phyloP scores from a whole-genome alignment of 345 rosid genomes.

The Salix arbutifolia region DNA sequence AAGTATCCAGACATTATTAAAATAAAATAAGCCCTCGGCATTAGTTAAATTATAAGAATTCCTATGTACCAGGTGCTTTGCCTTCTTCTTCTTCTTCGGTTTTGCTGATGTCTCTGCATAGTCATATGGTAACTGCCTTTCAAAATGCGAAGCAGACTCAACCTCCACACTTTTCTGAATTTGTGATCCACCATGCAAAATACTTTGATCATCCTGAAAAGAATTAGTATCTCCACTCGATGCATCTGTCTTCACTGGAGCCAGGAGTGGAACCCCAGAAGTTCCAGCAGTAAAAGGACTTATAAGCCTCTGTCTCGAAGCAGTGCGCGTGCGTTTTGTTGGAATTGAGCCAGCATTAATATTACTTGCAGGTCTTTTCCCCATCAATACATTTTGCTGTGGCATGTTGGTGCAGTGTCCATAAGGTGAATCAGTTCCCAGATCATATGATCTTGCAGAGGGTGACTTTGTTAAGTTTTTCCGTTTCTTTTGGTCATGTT shows the following conservation, averaged over 20 bases:
- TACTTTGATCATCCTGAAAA: conserved; percentile 90
- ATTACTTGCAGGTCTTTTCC: conserved; percentile 65
- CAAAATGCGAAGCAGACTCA: conserved; percentile 67
- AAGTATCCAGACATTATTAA: conserved; percentile 9
- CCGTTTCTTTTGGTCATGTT: conserved; percentile 57
- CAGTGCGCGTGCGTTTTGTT: conserved; percentile 84
- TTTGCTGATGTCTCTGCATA: conserved; percentile 68
- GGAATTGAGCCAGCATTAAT: conserved; percentile 67
- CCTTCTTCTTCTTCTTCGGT: conserved; percentile 89
- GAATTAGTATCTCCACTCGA: conserved; percentile 97
- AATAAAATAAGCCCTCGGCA: conserved; percentile 2
- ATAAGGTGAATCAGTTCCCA: conserved; percentile 55
- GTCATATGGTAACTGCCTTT: conserved; percentile 65
- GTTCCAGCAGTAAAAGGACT: conserved; percentile 60
- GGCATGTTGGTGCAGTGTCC: conserved; percentile 40
- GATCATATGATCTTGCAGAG: conserved; percentile 54
- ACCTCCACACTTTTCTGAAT: conserved; percentile 75
- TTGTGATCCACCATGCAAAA: conserved; percentile 68
- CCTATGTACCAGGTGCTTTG: conserved; percentile 52
- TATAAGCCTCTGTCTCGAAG: conserved; percentile 69
- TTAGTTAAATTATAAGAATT: conserved; percentile 22
- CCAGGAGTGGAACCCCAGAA: conserved; percentile 39
- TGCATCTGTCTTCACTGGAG: conserved; percentile 66
- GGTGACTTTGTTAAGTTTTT: conserved; percentile 50
- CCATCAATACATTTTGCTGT: conserved; percentile 49